These are phyloP conservation scores for Fusarium abutilonis DNA, from an alignment of 2,329 filamentous ascomycete genomes.

Conservation along the genomic window DNA sequence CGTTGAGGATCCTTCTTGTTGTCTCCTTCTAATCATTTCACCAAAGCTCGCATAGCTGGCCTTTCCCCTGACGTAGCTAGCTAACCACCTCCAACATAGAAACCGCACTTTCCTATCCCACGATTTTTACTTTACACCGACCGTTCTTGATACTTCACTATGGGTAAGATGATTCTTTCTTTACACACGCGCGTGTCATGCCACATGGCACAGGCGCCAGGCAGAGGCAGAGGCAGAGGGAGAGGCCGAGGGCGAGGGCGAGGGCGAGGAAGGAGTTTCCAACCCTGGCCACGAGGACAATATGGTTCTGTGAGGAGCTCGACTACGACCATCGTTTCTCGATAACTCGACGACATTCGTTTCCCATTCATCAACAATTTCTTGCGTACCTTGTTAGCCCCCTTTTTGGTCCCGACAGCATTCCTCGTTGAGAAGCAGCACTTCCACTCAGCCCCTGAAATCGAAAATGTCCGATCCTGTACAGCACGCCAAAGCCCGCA, in stretches of 20 bases:
- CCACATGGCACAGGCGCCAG: constrained; percentile 38
- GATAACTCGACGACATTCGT: constrained; percentile 52
- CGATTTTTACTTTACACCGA: constrained; percentile 46
- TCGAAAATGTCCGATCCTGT: constrained; percentile 55
- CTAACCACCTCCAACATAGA: constrained; percentile 31
- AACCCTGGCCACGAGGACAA: constrained; percentile 38
- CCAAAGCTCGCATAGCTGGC: constrained; percentile 37
- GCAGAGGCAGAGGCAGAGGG: constrained; percentile 20
- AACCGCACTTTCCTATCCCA: constrained; percentile 48
- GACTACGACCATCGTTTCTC: constrained; percentile 31
- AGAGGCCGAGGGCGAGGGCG: no score
- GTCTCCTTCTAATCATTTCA: constrained; percentile 6
- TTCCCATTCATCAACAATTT: constrained; percentile 57
- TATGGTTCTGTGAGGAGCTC: constrained; percentile 16
- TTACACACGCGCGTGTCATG: constrained; percentile 32
- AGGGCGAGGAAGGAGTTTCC: constrained; percentile 39
- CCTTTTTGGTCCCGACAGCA: constrained; percentile 48
- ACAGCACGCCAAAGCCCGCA: constrained; percentile 56
- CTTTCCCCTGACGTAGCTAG: constrained; percentile 44
- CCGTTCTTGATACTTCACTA: constrained; percentile 54
- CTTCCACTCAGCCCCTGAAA: constrained; percentile 41
- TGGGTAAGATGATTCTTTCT: constrained; percentile 55
- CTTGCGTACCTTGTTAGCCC: constrained; percentile 54
- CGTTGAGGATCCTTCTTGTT: constrained; percentile 12
- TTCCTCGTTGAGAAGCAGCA: constrained; percentile 40